Conservation (phyloP, 345 rosid genomes). For the Syzygium oleosum region DNA sequence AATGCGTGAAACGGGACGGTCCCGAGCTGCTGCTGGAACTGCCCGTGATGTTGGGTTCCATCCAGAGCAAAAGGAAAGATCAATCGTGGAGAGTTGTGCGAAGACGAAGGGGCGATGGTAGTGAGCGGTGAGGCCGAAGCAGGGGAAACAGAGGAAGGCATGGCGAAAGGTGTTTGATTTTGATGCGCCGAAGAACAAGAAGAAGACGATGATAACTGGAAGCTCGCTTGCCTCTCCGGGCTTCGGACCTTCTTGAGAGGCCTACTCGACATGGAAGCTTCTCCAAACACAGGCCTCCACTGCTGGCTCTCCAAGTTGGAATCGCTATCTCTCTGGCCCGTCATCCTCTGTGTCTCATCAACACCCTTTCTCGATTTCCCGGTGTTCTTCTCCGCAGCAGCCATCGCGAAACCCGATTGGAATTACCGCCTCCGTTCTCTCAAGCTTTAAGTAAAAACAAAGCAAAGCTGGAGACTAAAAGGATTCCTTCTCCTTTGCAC, state of each 20-base stretch:
- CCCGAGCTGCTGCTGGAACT: conserved; percentile 29
- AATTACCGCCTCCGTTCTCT: not conserved
- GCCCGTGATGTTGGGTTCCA: conserved; percentile 20
- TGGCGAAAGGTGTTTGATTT: conserved; percentile 6
- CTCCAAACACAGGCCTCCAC: conserved; percentile 48
- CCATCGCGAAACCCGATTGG: conserved; percentile 12
- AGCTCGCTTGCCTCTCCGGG: conserved; percentile 39
- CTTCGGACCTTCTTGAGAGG: conserved; percentile 61
- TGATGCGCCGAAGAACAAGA: not conserved
- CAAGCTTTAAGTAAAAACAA: not conserved
- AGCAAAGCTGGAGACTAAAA: not conserved
- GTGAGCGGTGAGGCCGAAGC: conserved; percentile 6
- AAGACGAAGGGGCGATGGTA: conserved; percentile 9
- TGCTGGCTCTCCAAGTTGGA: conserved; percentile 26
- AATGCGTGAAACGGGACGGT: conserved; percentile 17
- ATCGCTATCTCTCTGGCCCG: conserved; percentile 18
- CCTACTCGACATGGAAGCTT: conserved; percentile 40
- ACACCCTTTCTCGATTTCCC: conserved; percentile 42
- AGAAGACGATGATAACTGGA: conserved; percentile 12
- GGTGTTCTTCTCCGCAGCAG: conserved; percentile 25
- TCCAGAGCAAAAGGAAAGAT: conserved; percentile 50
- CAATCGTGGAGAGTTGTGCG: conserved; percentile 20
- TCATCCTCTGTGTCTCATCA: conserved; percentile 16
- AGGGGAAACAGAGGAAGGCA: conserved; percentile 9
- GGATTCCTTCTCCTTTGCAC: conserved; percentile 6